Percentiles rank a stretch among this genome's conserved stretches.
Evolutionary conservation across 148 eudicot genomes (phyloP).

Genomic region (Vaccinium darrowii): DNA sequence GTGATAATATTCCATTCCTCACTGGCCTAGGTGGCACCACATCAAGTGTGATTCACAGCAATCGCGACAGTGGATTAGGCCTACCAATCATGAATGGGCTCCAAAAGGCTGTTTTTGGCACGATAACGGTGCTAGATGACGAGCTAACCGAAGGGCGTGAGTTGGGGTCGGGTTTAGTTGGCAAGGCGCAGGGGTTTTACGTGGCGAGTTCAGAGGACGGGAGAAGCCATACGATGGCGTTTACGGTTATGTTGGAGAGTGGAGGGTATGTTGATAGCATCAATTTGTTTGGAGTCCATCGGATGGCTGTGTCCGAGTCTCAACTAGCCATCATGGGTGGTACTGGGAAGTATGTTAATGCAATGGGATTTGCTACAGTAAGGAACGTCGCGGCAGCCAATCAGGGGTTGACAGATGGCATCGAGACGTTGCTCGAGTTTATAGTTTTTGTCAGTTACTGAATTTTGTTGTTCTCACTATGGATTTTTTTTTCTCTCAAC

Average conservation of each 20-base stretch:
- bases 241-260: slow-evolving; percentile 26
- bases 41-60: background rate
- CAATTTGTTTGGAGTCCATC: slow-evolving; percentile 62
- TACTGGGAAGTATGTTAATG: slow-evolving; percentile 64
- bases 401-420: slow-evolving; percentile 15
- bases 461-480: background rate
- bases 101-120: slow-evolving; percentile 24
- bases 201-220: slow-evolving; percentile 26
- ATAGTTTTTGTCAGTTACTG: slow-evolving; percentile 16
- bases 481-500: background rate
- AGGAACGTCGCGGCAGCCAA: slow-evolving; percentile 22
- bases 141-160: slow-evolving; percentile 22
- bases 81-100: background rate
- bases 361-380: slow-evolving; percentile 49
- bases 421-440: slow-evolving; percentile 26
- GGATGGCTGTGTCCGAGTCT: slow-evolving; percentile 51
- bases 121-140: slow-evolving; percentile 22
- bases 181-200: slow-evolving; percentile 29
- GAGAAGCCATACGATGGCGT: slow-evolving; percentile 12
- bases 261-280: slow-evolving; percentile 25
- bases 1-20: slow-evolving; percentile 21
- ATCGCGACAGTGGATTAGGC: slow-evolving; percentile 9
- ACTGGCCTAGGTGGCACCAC: slow-evolving; percentile 7
- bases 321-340: slow-evolving; percentile 69
- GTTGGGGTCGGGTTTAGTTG: slow-evolving; percentile 19